Evolutionary conservation across 257 asterid genomes (phyloP).

Genomic region (Rubia yunnanensis): DNA sequence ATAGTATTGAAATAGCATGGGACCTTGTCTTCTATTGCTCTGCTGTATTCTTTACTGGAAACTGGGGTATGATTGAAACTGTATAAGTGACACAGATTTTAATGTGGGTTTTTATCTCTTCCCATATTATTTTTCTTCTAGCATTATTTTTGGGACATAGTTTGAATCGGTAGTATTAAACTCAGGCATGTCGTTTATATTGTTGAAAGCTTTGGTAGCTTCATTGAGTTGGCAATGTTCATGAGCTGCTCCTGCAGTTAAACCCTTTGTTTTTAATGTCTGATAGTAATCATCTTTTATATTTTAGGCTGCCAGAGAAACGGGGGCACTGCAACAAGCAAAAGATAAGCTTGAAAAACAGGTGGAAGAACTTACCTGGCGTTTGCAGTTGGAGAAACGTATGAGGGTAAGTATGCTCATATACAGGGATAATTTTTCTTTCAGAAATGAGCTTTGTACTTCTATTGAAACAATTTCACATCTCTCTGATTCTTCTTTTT

Average conservation of each 20-base stretch:
- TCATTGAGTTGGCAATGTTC: neutral
- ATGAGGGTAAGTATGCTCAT: slow-evolving; percentile 58
- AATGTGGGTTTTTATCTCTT: neutral
- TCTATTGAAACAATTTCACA: neutral
- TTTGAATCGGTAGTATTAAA: neutral
- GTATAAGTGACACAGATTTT: neutral
- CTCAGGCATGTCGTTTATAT: neutral
- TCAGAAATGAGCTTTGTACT: neutral
- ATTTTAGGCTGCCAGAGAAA: slow-evolving; percentile 84
- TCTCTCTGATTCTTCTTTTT: neutral
- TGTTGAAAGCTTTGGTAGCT: neutral
- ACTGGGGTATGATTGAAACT: neutral
- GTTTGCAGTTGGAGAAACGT: slow-evolving; percentile 92
- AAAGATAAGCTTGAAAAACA: slow-evolving; percentile 97
- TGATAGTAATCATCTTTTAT: slow-evolving; percentile 12
- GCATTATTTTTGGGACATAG: neutral
- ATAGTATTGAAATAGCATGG: no score
- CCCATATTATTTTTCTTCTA: neutral
- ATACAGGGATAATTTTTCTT: slow-evolving; percentile 1
- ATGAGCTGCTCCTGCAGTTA: neutral
- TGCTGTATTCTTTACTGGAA: neutral
- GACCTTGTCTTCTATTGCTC: neutral
- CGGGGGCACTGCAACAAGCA: slow-evolving; percentile 97
- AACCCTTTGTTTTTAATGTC: neutral
- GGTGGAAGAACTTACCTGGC: slow-evolving; percentile 92